A percentile compares a stretch with the other conserved stretches of the same genome.
Evolutionary conservation across 2,329 filamentous ascomycete species (phyloP).

Genomic region (Decorospora gaudefroyi): DNA sequence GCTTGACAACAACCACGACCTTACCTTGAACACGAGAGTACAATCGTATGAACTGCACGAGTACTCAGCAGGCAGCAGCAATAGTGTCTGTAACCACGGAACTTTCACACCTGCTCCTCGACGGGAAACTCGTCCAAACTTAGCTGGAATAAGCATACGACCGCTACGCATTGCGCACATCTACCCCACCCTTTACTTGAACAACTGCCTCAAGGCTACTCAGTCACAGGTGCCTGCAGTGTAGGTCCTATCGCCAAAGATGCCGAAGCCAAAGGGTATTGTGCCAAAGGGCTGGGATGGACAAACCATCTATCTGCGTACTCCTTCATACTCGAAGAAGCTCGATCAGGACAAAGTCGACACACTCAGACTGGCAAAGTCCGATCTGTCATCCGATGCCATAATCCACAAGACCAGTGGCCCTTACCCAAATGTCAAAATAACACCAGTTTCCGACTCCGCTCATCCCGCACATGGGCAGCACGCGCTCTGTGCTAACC

Average conservation of each 20-base stretch:
- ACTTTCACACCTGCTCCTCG: too few species aligned
- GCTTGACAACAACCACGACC: neutral
- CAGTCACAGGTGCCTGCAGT: neutral
- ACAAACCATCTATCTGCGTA: slow-evolving; percentile 33
- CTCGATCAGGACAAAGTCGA: slow-evolving; percentile 30
- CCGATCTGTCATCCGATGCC: slow-evolving; percentile 21
- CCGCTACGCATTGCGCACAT: too few species aligned
- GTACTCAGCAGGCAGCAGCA: too few species aligned
- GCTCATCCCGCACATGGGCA: slow-evolving; percentile 56
- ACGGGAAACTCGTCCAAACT: too few species aligned
- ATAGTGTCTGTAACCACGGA: too few species aligned
- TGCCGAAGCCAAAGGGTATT: slow-evolving; percentile 6
- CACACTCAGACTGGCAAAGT: slow-evolving; percentile 27
- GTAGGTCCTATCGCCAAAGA: neutral
- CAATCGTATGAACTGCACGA: too few species aligned
- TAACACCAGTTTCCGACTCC: slow-evolving; percentile 48
- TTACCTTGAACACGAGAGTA: too few species aligned
- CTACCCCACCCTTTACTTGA: too few species aligned
- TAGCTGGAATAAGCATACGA: too few species aligned
- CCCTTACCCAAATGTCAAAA: slow-evolving; percentile 49
- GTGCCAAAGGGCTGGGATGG: slow-evolving; percentile 42
- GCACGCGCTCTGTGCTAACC: slow-evolving; percentile 54
- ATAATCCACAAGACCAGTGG: slow-evolving; percentile 20
- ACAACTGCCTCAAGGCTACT: neutral
- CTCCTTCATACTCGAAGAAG: slow-evolving; percentile 41